Base-by-base conservation (phyloP, 2,329 filamentous ascomycete genomes). In the Fusarium lyarnte region DNA sequence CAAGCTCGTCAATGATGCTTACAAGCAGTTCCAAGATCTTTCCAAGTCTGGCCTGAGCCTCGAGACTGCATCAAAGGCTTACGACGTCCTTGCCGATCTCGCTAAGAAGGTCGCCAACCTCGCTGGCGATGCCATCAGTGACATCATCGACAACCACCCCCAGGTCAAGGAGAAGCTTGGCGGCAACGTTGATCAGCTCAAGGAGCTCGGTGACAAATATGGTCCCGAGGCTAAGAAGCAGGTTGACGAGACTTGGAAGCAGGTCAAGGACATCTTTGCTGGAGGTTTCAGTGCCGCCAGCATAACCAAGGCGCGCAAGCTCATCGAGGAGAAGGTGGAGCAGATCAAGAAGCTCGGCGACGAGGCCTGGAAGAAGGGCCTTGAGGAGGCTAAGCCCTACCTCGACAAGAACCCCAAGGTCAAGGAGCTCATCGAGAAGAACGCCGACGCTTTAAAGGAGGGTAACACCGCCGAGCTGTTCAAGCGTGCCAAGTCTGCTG, bases 171-270 rank as follows among this genome's bases (percentile, higher is more conserved):
- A 94, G 78, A 91, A 92, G 82, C 82, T 94, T 13, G 92, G 92
- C 19, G 89, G 88, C 16, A 90, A 88, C 74, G 81, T 93, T 47
- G 88, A 93, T 54, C 87, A 92, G 79, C 83, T 94, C 54, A 92
- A 93, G 86, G 81, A 90, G 73, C 86, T 93, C 80, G 90, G 90
- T 31, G 88, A 93, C 19, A 84, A 89, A 66, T 92, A 92, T 76
- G 93, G 93, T 0, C 92, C 92, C 0, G 91, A 94, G 78, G 92
- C 91, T 1, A 93, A 94, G 87, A 91, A 94, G 85, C 87, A 93
- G 80, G 87, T 92, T 9, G 90, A 94, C 61, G 85, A 91, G 81
- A 93, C 92, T 2, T 94, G 91, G 88, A 79, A 86, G 33, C 87
- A 94, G 79, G 83, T 93, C 72, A 86, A 86, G 73, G 88, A 92